Percentiles rank a stretch among this genome's conserved stretches.
These are phyloP conservation scores for Colletotrichum tropicicola DNA, from an alignment of 2,329 filamentous ascomycete species.

Conservation along the genomic window DNA sequence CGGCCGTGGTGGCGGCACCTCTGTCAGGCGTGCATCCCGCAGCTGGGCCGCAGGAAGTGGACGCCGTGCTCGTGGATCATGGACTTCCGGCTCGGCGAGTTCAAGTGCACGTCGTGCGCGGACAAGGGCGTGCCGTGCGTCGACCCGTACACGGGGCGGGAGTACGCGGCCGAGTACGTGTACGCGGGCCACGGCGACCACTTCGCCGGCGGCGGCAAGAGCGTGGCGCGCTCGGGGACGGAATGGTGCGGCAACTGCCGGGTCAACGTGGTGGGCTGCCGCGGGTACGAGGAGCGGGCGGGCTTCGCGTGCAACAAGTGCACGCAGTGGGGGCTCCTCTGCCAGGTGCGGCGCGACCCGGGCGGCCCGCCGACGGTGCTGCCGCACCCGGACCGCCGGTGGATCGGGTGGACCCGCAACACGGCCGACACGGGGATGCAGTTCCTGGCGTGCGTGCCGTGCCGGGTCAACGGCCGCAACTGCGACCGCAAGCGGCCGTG, in stretches of 20 bases:
- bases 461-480: background rate
- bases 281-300: background rate
- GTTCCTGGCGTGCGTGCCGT: constrained; percentile 17
- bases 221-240: background rate
- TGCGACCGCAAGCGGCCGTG: constrained; percentile 50
- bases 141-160: constrained; percentile 20
- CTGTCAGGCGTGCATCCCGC: constrained; percentile 24
- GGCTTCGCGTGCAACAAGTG: constrained; percentile 28
- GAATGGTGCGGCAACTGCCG: constrained; percentile 15
- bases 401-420: constrained; percentile 15
- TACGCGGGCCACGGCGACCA: background rate
- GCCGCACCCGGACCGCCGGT: constrained; percentile 10
- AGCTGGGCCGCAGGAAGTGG: background rate
- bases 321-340: constrained; percentile 23
- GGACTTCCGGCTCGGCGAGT: constrained; percentile 21
- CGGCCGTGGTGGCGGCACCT: constrained; percentile 30
- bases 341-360: background rate
- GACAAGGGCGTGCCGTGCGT: constrained; percentile 32
- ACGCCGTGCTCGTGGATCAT: constrained; percentile 6
- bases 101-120: constrained; percentile 31
- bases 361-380: background rate
- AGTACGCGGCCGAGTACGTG: constrained; percentile 12
- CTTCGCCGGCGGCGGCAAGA: background rate
- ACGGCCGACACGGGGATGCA: background rate
- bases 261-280: constrained; percentile 6